Evolutionary conservation across 805 yeast genomes (phyloP), one percentile per base, ranked within the genome.

Genomic region (Metschnikowia dekortorum): DNA sequence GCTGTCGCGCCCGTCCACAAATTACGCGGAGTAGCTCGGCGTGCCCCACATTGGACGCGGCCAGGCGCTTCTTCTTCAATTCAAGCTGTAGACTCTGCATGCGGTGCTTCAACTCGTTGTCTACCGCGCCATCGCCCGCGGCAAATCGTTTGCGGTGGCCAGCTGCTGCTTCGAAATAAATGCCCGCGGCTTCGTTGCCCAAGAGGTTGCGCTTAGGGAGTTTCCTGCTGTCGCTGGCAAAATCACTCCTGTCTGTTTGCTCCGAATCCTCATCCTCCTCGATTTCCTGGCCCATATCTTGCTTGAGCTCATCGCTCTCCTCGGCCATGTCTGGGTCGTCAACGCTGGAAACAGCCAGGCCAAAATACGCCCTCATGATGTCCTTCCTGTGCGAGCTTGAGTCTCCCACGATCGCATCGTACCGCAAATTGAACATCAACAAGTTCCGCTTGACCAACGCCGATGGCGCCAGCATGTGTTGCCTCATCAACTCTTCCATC

Each of bases 281-380:
- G 14, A 38, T 4, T 4, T 41, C 45, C 16, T 30, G 29, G 16
- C 61, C 69, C 14, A 62, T 52, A 44, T 64, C 69, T 38, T 66
- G 63, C 35, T 53, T 61, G 34, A 54, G 56, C 13, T 46, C 48
- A 26, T 39, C 48, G 30, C 50, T 49, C 29, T 47, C 53, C 6
- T 22, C 53, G 7, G 50, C 46, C 22, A 48, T 41, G 39, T 39
- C 53, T 16, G 38, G 35, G n/a, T 47, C 35, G 2, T 43, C 39
- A 7, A 29, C 8, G 6, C 8, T 26, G 18, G 32, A 29, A 16
- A 28, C 34, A 9, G 14, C 26, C 22, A 26, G 18, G 22, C 45
- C 45, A 8, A 58, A 59, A 44, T 55, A 59, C 30, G 48, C 38
- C 44, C 51, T n/a, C 29, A 44, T 13, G 4, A 29, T 29, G 34